phyloP scores from a whole-genome alignment of 208 protist genomes.

The Phytomonas sp. region DNA sequence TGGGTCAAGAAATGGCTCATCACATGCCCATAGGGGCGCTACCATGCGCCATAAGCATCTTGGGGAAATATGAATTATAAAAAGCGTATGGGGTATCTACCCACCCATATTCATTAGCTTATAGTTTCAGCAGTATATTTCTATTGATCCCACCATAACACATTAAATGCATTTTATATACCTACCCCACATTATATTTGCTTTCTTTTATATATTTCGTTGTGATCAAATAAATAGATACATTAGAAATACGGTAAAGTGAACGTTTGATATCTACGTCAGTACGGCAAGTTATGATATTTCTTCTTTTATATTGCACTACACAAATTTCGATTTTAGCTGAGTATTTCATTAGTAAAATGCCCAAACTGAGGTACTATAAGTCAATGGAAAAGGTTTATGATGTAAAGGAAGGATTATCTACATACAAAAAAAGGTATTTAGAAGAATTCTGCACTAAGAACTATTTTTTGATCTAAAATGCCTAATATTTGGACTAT shows the following conservation, averaged over 20 bases:
- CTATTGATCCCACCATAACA: background rate
- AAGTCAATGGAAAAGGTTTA: conserved; percentile 4
- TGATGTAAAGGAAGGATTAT: background rate
- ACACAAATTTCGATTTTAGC: background rate
- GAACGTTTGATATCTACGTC: background rate
- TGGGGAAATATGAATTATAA: background rate
- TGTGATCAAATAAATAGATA: too few species aligned
- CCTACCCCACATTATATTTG: background rate
- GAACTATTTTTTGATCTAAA: background rate
- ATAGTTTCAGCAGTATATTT: background rate
- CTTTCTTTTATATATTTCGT: background rate
- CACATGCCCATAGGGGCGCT: too few species aligned
- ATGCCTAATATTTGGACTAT: background rate
- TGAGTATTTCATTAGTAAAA: background rate
- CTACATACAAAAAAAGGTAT: too few species aligned
- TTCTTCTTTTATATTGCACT: background rate
- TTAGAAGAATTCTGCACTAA: too few species aligned
- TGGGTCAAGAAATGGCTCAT: too few species aligned
- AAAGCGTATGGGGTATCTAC: background rate
- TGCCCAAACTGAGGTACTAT: background rate
- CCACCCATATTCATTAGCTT: background rate
- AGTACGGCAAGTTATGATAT: background rate
- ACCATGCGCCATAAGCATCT: background rate
- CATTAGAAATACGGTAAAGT: background rate
- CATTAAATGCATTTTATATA: background rate